Evolutionary conservation across 331 rosid genomes (phyloP).

Genomic region (Malus hybrid): DNA sequence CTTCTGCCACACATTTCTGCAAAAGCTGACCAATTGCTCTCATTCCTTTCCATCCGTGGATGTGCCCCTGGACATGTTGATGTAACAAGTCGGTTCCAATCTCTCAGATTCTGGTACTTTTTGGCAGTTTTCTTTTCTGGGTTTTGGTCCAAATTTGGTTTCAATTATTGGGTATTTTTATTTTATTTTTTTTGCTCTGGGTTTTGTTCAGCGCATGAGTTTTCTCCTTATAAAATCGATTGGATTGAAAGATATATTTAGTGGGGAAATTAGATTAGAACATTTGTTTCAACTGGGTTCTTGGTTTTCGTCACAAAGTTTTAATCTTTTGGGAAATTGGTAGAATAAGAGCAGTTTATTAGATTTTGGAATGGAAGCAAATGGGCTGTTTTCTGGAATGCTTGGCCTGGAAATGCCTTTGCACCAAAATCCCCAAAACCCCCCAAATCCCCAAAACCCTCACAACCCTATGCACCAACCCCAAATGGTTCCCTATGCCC

Average conservation of each 20-base stretch:
- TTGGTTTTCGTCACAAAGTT: neutral
- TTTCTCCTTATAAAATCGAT: neutral
- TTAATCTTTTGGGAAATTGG: neutral
- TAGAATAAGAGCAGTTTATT: neutral
- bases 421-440: constrained; percentile 38
- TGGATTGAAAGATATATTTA: neutral
- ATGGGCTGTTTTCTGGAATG: constrained; percentile 58
- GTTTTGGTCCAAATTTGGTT: neutral
- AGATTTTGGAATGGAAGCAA: constrained; percentile 48
- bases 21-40: neutral
- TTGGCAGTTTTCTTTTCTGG: neutral
- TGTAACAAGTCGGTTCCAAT: neutral
- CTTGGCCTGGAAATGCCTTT: constrained; percentile 55
- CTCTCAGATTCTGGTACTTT: neutral
- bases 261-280: neutral
- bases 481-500: constrained; percentile 45
- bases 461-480: constrained; percentile 41
- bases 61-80: neutral
- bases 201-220: neutral
- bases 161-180: constrained; percentile 1
- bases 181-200: neutral
- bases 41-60: neutral
- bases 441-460: constrained; percentile 32
- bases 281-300: neutral
- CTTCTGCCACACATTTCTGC: neutral